These are phyloP conservation scores for Penicillium sclerotigenum DNA, from an alignment of 2,329 filamentous ascomycete species.

Conservation along the genomic window DNA sequence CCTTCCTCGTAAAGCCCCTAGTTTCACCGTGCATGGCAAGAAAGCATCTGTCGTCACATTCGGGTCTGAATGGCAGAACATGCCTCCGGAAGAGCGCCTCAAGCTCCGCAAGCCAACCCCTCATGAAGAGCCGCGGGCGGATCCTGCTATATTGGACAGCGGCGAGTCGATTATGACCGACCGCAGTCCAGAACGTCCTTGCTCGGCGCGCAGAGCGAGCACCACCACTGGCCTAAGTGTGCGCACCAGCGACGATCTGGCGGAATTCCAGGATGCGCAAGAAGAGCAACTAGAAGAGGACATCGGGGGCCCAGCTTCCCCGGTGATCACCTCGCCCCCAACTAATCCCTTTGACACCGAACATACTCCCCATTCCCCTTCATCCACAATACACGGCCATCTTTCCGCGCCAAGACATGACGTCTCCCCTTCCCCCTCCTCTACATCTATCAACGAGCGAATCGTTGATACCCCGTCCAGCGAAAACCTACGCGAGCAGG, in stretches of 20 bases:
- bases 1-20: constrained; percentile 74
- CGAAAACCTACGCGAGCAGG: constrained; percentile 23
- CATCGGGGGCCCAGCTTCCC: constrained; percentile 1
- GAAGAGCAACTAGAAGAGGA: constrained; percentile 16
- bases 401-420: constrained; percentile 14
- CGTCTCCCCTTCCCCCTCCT: constrained; percentile 14
- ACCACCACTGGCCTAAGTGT: constrained; percentile 63
- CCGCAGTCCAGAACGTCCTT: constrained; percentile 50
- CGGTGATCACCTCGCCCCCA: not conserved
- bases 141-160: constrained; percentile 29
- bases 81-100: constrained; percentile 70
- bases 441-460: constrained; percentile 19
- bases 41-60: constrained; percentile 98
- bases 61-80: constrained; percentile 79
- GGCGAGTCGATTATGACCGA: constrained; percentile 29
- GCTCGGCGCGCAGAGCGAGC: constrained; percentile 62
- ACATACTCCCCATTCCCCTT: constrained; percentile 3
- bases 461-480: constrained; percentile 17
- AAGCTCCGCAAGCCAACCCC: constrained; percentile 56
- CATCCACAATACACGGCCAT: constrained; percentile 6
- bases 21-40: constrained; percentile 95
- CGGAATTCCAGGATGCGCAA: constrained; percentile 25
- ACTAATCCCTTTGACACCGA: not conserved
- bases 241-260: constrained; percentile 24
- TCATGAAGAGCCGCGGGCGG: constrained; percentile 37